Evolutionary conservation across 192 early-diverging fungal genomes (phyloP), one percentile per base, ranked within the genome.

Genomic region (Gaertneriomyces semiglobifer): DNA sequence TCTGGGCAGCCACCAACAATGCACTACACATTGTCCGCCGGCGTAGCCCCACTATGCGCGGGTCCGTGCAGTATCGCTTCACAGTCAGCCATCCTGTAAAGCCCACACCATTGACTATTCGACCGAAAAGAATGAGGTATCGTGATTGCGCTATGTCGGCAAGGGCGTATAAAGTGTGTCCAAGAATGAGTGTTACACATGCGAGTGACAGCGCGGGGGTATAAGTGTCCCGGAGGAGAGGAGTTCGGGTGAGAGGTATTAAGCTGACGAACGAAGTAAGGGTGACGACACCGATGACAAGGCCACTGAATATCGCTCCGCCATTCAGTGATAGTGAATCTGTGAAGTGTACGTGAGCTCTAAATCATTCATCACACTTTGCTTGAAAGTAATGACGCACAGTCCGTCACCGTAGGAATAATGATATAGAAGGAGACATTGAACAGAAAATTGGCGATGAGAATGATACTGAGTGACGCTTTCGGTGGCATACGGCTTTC

Each of bases 361-460:
- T 33, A 33, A 33, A 33, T 33, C 25, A 33, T 2, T 33, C 25
- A 33, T 33, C 25, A 50, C 18, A 18, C 11, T 18, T 50, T 50
- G 11, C 12, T n/a, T 50, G 12, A 18, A n/a, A 2, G 47, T n/a
- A n/a, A n/a, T 12, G 1, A 50, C 48, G 11, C 18, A 50, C 48
- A 50, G 3, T n/a, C 48, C 12, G 48, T 50, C 12, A 50, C 48
- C 12, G 48, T 50, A 2, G 48, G 48, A 50, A 50, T 50, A 18
- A 50, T 50, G 48, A 50, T 50, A 18, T 50, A 50, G 48, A 50
- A 50, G 11, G 48, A 50, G 48, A 50, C 48, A 50, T 50, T 50
- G 48, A 50, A 50, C 12, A 50, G 48, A 18, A 50, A 50, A 50
- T 50, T 50, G 48, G 48, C 48, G 11, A 50, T 50, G 11, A 50